These are phyloP conservation scores for Blastobotrys elegans DNA, from an alignment of 1,139 yeast genomes.

Conservation along the genomic window DNA sequence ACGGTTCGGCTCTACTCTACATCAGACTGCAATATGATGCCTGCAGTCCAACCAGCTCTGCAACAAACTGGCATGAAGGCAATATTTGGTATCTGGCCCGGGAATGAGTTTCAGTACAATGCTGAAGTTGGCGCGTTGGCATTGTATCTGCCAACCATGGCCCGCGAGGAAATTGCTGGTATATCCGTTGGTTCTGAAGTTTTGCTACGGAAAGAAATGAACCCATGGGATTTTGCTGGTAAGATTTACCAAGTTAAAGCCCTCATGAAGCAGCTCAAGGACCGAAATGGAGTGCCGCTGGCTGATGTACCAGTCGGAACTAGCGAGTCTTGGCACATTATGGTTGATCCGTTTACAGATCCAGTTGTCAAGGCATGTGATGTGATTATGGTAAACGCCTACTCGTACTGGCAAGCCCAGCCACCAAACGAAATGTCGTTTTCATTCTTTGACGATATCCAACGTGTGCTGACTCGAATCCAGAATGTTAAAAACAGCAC, in stretches of 20 bases:
- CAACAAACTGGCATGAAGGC: slow-evolving; percentile 67
- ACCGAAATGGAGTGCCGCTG: slow-evolving; percentile 77
- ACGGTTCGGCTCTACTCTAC: slow-evolving; percentile 79
- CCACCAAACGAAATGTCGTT: slow-evolving; percentile 71
- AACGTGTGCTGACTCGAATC: slow-evolving; percentile 88
- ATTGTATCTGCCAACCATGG: slow-evolving; percentile 63
- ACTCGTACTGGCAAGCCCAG: slow-evolving; percentile 99
- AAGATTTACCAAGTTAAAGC: slow-evolving; percentile 49
- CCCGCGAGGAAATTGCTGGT: slow-evolving; percentile 61
- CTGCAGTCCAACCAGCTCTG: slow-evolving; percentile 80
- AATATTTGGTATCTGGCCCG: slow-evolving; percentile 89
- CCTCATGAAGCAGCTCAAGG: slow-evolving; percentile 55
- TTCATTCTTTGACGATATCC: slow-evolving; percentile 91
- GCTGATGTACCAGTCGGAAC: slow-evolving; percentile 74
- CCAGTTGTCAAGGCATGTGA: slow-evolving; percentile 78
- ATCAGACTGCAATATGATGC: slow-evolving; percentile 81
- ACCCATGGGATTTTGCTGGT: slow-evolving; percentile 59
- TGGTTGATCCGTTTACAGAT: slow-evolving; percentile 69
- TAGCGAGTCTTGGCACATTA: slow-evolving; percentile 92
- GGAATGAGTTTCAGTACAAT: slow-evolving; percentile 64
- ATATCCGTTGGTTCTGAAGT: slow-evolving; percentile 91
- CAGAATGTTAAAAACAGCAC: slow-evolving; percentile 82
- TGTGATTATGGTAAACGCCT: slow-evolving; percentile 85
- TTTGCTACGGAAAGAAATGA: slow-evolving; percentile 75
- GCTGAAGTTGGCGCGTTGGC: slow-evolving; percentile 67